These are phyloP conservation scores for Syzygium oleosum DNA, from an alignment of 345 rosid species.

Conservation along the genomic window DNA sequence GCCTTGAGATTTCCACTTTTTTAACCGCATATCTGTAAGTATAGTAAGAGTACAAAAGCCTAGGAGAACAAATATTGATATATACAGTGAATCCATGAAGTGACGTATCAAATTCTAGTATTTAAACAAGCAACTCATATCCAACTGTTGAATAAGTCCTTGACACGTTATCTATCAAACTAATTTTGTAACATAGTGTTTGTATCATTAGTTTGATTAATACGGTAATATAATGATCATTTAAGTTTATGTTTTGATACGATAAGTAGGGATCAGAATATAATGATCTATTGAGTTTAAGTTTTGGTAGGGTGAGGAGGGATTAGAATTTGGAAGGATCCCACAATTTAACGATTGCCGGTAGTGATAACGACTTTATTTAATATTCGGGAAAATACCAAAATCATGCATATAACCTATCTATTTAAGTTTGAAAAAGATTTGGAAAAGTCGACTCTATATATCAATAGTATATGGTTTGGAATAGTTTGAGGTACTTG, in stretches of 20 bases:
- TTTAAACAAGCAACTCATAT: background rate
- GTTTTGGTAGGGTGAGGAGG: background rate
- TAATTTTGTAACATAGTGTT: background rate
- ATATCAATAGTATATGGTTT: background rate
- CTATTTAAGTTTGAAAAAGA: too few relatives aligned
- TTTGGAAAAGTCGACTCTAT: too few relatives aligned
- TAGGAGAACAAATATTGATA: background rate
- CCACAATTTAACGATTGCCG: background rate
- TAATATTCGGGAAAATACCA: too few relatives aligned
- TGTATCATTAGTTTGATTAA: background rate
- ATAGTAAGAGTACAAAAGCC: background rate
- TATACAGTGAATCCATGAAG: background rate
- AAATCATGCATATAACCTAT: background rate
- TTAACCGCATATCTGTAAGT: background rate
- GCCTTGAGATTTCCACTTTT: background rate
- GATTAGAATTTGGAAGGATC: background rate
- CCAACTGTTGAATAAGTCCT: background rate
- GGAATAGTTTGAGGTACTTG: background rate
- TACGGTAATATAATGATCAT: background rate
- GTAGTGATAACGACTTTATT: too few relatives aligned
- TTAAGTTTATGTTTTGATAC: background rate
- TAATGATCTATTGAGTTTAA: too few relatives aligned
- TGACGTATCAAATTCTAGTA: background rate
- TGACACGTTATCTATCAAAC: background rate
- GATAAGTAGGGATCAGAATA: background rate